Evolutionary conservation across 164 flowering plant genomes (phyloP).

Genomic region (Macadamia tetraphylla): DNA sequence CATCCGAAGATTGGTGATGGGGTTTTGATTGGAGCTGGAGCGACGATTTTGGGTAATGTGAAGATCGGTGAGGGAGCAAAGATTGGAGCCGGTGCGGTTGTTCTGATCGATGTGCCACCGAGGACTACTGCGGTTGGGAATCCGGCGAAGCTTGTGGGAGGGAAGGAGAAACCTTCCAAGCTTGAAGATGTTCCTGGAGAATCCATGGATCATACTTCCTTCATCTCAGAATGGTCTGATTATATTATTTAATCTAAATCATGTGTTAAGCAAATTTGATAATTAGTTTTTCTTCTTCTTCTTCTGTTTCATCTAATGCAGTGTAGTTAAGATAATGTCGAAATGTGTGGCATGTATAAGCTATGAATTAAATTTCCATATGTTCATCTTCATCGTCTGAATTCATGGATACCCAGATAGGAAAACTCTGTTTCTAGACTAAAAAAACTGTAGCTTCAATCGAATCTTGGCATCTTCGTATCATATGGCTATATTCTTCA

Average conservation of each 20-base stretch:
- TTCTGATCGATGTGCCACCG: conserved; percentile 57
- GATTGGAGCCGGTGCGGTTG: conserved; percentile 79
- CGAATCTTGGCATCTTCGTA: too few species aligned
- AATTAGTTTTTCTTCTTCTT: too few species aligned
- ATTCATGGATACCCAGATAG: too few species aligned
- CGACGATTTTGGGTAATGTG: conserved; percentile 64
- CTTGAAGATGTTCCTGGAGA: conserved; percentile 52
- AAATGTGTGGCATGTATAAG: too few species aligned
- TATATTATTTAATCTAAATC: conserved; percentile 32
- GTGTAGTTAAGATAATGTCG: too few species aligned
- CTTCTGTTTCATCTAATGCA: too few species aligned
- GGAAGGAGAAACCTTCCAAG: conserved; percentile 51
- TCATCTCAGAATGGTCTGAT: conserved; percentile 60
- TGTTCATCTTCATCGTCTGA: too few species aligned
- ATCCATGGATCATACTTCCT: conserved; percentile 76
- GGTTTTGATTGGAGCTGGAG: conserved; percentile 76
- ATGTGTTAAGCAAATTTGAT: too few species aligned
- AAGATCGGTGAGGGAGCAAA: conserved; percentile 75
- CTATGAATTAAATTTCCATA: too few species aligned
- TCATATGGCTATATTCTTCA: too few species aligned
- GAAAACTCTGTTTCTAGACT: too few species aligned
- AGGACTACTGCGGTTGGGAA: conserved; percentile 76
- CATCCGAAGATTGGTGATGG: conserved; percentile 86
- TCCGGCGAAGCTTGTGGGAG: conserved; percentile 68
- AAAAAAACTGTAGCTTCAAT: too few species aligned